Conservation (phyloP, 2,329 filamentous ascomycete genomes). For the Fusarium liriodendri region DNA sequence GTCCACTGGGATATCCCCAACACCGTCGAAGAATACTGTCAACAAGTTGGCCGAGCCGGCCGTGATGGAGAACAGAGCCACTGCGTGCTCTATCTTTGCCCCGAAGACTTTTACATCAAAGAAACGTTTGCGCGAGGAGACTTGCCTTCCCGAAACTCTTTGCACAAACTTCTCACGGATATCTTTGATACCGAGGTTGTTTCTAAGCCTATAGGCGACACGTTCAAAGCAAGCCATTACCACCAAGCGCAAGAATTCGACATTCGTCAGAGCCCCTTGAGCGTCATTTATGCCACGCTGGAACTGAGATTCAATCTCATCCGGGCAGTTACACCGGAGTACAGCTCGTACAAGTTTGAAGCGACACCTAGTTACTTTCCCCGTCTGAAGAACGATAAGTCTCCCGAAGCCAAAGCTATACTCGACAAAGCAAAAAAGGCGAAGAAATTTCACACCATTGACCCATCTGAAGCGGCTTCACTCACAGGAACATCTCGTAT, state of each 20-base stretch:
- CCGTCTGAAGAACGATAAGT: constrained; percentile 50
- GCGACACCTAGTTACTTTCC: constrained; percentile 47
- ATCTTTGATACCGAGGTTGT: constrained; percentile 56
- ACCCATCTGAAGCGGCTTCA: constrained; percentile 56
- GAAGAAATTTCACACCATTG: constrained; percentile 57
- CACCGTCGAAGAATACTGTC: constrained; percentile 67
- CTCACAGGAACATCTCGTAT: constrained; percentile 51
- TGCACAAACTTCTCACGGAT: constrained; percentile 60
- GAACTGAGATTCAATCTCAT: constrained; percentile 69
- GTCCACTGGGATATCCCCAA: constrained; percentile 63
- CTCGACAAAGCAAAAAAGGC: constrained; percentile 53
- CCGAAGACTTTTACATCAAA: constrained; percentile 66
- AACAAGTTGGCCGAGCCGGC: constrained; percentile 67
- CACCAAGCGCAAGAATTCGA: constrained; percentile 62
- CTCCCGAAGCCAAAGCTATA: constrained; percentile 58
- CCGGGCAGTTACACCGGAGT: constrained; percentile 67
- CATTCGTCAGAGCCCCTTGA: constrained; percentile 61
- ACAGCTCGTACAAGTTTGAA: constrained; percentile 65
- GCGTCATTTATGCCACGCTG: constrained; percentile 68
- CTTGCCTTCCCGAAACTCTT: constrained; percentile 63
- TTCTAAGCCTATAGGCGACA: constrained; percentile 23
- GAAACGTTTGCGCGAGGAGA: constrained; percentile 71
- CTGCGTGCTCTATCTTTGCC: constrained; percentile 69
- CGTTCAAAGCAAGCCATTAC: constrained; percentile 55
- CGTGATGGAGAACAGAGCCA: constrained; percentile 63